phyloP scores from a whole-genome alignment of 371 early-diverging fungal genomes.

The Synchytrium microbalum region DNA sequence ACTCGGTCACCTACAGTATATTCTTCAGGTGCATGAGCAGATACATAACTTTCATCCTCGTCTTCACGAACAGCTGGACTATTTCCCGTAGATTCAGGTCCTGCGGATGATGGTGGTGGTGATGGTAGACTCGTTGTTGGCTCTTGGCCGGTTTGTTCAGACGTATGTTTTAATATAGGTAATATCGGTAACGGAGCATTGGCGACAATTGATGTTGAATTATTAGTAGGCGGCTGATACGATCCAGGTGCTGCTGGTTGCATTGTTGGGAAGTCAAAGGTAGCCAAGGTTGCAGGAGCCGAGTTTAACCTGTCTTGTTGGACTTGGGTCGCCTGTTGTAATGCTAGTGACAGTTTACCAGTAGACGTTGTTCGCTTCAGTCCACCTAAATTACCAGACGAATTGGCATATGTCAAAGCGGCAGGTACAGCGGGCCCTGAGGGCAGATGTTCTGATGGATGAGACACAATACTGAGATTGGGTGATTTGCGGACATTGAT shows the following conservation, averaged over 20 bases:
- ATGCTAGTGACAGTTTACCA: not conserved
- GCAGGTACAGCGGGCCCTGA: not conserved
- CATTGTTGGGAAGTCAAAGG: not conserved
- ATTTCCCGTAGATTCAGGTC: not conserved
- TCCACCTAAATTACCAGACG: not conserved
- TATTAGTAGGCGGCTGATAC: not conserved
- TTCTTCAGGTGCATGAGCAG: not conserved
- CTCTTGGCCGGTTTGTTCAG: not conserved
- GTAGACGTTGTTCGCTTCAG: not conserved
- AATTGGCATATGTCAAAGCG: not conserved
- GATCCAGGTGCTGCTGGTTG: not conserved
- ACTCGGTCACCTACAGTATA: not conserved
- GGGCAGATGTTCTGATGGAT: not conserved
- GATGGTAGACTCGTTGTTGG: not conserved
- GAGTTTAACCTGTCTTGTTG: not conserved
- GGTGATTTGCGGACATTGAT: not conserved
- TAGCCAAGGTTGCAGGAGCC: not conserved
- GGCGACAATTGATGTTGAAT: not conserved
- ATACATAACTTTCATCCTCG: not conserved
- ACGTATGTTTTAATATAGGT: not conserved
- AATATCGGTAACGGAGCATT: not conserved
- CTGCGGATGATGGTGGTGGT: not conserved
- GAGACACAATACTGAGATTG: not conserved
- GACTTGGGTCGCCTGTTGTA: not conserved
- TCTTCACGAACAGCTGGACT: too few relatives aligned